Base-by-base conservation (phyloP, 176 grass and related monocot species). In the Carex scoparia region DNA sequence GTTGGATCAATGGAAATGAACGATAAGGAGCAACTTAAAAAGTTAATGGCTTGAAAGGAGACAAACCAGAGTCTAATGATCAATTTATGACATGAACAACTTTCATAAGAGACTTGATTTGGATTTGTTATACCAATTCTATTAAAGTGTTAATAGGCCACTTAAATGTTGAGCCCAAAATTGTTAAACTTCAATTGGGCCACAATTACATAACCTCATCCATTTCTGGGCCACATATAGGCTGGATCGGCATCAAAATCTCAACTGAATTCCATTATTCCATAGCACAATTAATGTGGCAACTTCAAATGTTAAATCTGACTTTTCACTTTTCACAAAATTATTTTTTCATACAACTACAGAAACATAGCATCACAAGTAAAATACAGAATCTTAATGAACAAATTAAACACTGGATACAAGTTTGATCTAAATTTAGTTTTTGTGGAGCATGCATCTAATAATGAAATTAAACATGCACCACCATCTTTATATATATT, bases 401-500 rank as follows among this genome's bases (percentile, higher is more conserved):
- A 42, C 79, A 83, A 68, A 51, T 31, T 77, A 31, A 62, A 40
- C 19, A 63, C 46, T 83, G 57, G 49, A 68, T 67, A 83, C 10
- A 68, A 83, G n/a, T 81, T 83, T 83, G 42, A 83, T 40, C 57
- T 64, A 64, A 81, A 18, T 46, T 81, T 40, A 64, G 23, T 73
- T 46, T 46, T 73, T 40, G 14, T 63, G 56, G 56, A 60, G 60
- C 33, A 51, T 38, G 60, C 32, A 49, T 37, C 8, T 61, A 18
- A 61, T 33, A 10, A 35, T 35, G 35, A 35, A 35, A 33, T 33
- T 33, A 63, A n/a, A 9, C 10, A 40, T 62, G 38, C 38, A 55
- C 35, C 35, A 27, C n/a, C 10, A 83, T 65, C 44, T 77, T 56
- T 16, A 13, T 72, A 56, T 77, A 56, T 77, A 55, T 77, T 56